Evolutionary conservation across 805 yeast genomes (phyloP).

Genomic region (Kluyveromyces nonfermentans): DNA sequence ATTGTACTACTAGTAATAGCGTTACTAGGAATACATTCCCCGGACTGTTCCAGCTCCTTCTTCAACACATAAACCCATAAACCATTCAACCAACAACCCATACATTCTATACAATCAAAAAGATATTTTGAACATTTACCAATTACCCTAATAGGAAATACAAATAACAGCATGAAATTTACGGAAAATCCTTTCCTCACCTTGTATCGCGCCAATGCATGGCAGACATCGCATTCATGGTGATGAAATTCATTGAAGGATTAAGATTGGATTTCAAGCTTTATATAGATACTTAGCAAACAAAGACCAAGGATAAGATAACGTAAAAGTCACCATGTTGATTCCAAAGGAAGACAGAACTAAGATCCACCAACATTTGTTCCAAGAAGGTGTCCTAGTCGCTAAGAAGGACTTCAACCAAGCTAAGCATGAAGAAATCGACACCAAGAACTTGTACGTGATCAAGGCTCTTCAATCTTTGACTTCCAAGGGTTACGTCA

Average conservation of each 20-base stretch:
- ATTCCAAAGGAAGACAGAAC: constrained; percentile 99
- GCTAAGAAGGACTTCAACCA: constrained; percentile 98
- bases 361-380: constrained; percentile 98
- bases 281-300: background rate
- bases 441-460: constrained; percentile 93
- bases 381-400: constrained; percentile 99
- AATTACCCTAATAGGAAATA: background rate
- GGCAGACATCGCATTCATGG: background rate
- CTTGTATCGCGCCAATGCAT: background rate
- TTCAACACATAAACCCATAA: background rate
- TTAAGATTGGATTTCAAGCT: background rate
- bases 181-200: background rate
- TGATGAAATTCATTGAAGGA: background rate
- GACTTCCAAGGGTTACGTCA: constrained; percentile 97
- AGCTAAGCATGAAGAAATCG: constrained; percentile 96
- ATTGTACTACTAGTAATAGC: too few relatives aligned
- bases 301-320: constrained; percentile 14
- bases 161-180: background rate
- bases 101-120: background rate
- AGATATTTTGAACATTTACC: too few relatives aligned
- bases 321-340: constrained; percentile 57
- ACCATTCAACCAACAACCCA: background rate
- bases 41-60: too few relatives aligned
- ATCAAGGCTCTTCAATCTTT: constrained; percentile 99
- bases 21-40: too few relatives aligned